A percentile compares a stretch with the other conserved stretches of the same genome.
Evolutionary conservation across 108 stramenopile genomes (phyloP).

Genomic region (Cyclostephanos invisitatus): DNA sequence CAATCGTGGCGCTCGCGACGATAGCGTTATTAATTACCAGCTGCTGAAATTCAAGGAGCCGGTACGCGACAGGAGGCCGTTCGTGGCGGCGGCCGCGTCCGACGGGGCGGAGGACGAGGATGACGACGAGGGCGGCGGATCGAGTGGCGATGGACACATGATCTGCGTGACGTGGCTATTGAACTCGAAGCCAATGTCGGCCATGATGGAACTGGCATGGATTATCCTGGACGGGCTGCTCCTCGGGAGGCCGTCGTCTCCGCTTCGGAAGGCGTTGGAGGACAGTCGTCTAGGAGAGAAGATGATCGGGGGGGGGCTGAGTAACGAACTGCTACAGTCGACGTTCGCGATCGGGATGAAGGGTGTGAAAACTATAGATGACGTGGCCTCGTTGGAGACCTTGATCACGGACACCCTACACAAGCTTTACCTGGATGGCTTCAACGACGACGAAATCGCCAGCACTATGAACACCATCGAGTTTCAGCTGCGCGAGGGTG

Average conservation of each 20-base stretch:
- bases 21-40: constrained; percentile 51
- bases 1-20: constrained; percentile 39
- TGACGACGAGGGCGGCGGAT: constrained; percentile 1
- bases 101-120: constrained; percentile 13
- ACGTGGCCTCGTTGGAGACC: constrained; percentile 56
- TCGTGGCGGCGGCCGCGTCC: constrained; percentile 57
- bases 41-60: constrained; percentile 44
- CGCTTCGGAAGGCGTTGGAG: constrained; percentile 53
- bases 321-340: constrained; percentile 62
- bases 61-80: constrained; percentile 33
- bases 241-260: constrained; percentile 68
- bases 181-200: constrained; percentile 69
- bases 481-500: constrained; percentile 79
- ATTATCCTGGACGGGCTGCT: constrained; percentile 78
- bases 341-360: constrained; percentile 83
- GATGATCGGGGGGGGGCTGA: constrained; percentile 66
- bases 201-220: constrained; percentile 77
- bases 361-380: constrained; percentile 56
- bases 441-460: constrained; percentile 67
- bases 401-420: constrained; percentile 63
- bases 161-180: constrained; percentile 86
- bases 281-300: constrained; percentile 56
- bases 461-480: constrained; percentile 88
- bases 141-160: constrained; percentile 53
- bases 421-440: constrained; percentile 69